phyloP scores from a whole-genome alignment of 768 basidiomycete genomes.

The Crassisporium funariophilum region DNA sequence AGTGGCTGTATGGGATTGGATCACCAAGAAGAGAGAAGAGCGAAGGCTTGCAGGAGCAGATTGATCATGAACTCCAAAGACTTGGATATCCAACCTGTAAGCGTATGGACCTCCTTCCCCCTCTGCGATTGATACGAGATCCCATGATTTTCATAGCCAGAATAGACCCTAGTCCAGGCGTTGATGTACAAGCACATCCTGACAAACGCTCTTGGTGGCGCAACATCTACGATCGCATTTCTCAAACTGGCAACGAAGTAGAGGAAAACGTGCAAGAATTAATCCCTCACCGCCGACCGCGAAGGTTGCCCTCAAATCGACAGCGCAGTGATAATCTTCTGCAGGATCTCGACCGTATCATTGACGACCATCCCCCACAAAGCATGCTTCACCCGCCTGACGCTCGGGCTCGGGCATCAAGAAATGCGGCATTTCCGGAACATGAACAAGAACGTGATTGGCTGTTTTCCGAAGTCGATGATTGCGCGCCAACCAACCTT shows the following conservation, averaged over 20 bases:
- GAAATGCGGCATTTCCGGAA: neutral
- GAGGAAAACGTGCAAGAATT: constrained; percentile 24
- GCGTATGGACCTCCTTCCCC: no score
- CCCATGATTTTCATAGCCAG: no score
- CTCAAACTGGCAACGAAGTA: constrained; percentile 39
- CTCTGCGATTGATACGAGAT: no score
- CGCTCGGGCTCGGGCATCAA: constrained; percentile 4
- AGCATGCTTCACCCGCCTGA: constrained; percentile 20
- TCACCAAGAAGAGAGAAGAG: constrained; percentile 48
- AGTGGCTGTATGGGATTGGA: constrained; percentile 56
- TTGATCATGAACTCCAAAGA: constrained; percentile 53
- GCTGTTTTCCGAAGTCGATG: neutral
- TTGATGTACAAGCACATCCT: constrained; percentile 12
- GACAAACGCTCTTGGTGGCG: constrained; percentile 59
- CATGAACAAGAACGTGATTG: constrained; percentile 38
- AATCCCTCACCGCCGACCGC: no score
- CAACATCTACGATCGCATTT: constrained; percentile 52
- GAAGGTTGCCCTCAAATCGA: no score
- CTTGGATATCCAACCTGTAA: constrained; percentile 46
- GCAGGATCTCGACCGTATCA: constrained; percentile 7
- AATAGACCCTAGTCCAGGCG: neutral
- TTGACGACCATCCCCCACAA: constrained; percentile 29
- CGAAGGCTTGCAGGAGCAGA: constrained; percentile 52
- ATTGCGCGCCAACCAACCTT: neutral
- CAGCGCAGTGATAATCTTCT: no score